These are phyloP conservation scores for Agrostemma githago DNA, from an alignment of 148 eudicot species.

Conservation along the genomic window DNA sequence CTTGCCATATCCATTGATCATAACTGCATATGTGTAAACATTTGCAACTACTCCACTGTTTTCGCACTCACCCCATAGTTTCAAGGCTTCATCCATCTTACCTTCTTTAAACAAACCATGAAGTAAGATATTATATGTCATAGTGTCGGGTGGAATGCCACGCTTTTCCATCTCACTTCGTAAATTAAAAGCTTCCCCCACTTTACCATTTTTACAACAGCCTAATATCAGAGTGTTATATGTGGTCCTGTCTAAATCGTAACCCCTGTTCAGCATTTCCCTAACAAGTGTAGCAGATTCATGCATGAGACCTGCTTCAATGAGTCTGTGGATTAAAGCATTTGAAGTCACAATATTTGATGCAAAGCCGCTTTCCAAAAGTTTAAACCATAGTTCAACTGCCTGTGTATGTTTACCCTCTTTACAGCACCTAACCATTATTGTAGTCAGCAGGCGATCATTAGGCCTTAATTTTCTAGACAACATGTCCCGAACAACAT, in stretches of 20 bases:
- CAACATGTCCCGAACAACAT: conserved; percentile 50
- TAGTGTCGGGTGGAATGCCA: conserved; percentile 49
- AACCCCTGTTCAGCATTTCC: conserved; percentile 53
- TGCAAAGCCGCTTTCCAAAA: conserved; percentile 42
- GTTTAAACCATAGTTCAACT: conserved; percentile 55
- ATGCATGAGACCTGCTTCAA: conserved; percentile 47
- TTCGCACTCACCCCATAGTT: conserved; percentile 54
- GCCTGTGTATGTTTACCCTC: conserved; percentile 55
- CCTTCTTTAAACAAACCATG: conserved; percentile 48
- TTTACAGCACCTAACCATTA: conserved; percentile 56
- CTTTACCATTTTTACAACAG: conserved; percentile 58
- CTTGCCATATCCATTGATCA: conserved; percentile 74
- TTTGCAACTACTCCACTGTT: conserved; percentile 43
- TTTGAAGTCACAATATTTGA: conserved; percentile 70
- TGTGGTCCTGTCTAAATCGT: conserved; percentile 51
- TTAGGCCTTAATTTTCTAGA: conserved; percentile 61
- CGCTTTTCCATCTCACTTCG: conserved; percentile 58
- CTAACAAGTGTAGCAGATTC: conserved; percentile 57
- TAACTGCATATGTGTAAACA: conserved; percentile 53
- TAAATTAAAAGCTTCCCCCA: conserved; percentile 62
- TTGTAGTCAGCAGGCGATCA: conserved; percentile 51
- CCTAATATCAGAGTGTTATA: conserved; percentile 73
- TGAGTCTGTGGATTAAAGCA: conserved; percentile 75
- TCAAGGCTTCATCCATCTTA: conserved; percentile 66
- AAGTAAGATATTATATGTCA: conserved; percentile 52